Conservation (phyloP, 306 rosid species). For the Rosa rugosa region DNA sequence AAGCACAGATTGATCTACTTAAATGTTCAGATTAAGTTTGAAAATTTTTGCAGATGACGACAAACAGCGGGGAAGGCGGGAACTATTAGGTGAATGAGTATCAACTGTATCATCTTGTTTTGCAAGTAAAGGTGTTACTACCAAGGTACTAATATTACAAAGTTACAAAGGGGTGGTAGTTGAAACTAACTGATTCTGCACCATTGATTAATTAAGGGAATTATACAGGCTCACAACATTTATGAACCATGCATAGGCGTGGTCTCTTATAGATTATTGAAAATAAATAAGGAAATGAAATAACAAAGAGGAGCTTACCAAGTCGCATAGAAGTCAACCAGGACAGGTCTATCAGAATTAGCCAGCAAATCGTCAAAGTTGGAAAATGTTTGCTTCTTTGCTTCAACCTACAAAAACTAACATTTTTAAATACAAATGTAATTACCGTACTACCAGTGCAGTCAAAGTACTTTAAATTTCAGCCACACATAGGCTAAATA, state of each 20-base stretch:
- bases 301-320: slow-evolving; percentile 46
- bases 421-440: slow-evolving; percentile 4
- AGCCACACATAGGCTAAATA: background rate
- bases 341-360: slow-evolving; percentile 70
- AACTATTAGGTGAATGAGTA: background rate
- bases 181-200: background rate
- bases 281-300: background rate
- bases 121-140: background rate
- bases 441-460: slow-evolving; percentile 12
- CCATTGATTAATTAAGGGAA: background rate
- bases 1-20: slow-evolving; percentile 27
- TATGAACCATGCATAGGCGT: background rate
- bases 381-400: slow-evolving; percentile 80
- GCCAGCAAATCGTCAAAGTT: slow-evolving; percentile 79
- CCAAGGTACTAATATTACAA: background rate
- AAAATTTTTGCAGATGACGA: background rate
- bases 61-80: background rate
- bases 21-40: background rate
- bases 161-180: slow-evolving; percentile 3
- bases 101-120: background rate
- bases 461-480: background rate
- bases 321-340: slow-evolving; percentile 97
- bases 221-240: background rate
- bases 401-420: slow-evolving; percentile 58
- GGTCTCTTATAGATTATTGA: background rate